Evolutionary conservation across 2,329 filamentous ascomycete genomes (phyloP).

Genomic region (Aspergillus floridensis): DNA sequence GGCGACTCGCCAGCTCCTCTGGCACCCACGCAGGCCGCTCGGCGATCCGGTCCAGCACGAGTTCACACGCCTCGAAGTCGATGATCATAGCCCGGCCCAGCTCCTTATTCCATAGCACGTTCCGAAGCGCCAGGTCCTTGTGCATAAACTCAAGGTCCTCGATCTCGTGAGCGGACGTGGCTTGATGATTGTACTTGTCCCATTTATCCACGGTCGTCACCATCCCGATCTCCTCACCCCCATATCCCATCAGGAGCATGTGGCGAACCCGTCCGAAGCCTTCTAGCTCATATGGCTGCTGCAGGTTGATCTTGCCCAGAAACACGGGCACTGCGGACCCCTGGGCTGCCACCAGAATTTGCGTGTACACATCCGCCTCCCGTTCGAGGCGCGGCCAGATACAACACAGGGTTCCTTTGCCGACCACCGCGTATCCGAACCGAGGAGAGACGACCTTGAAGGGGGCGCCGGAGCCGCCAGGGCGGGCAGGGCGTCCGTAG

Average conservation of each 20-base stretch:
- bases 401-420: not conserved
- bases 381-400: not conserved
- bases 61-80: constrained; percentile 1
- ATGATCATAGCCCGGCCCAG: constrained; percentile 13
- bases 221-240: constrained; percentile 4
- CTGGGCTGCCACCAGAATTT: not conserved
- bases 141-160: constrained; percentile 10
- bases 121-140: constrained; percentile 13
- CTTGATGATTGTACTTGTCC: not conserved
- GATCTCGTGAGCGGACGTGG: constrained; percentile 15
- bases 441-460: not conserved
- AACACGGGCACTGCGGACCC: not conserved
- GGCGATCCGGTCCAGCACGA: no score
- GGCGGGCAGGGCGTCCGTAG: no score
- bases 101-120: constrained; percentile 18
- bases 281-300: constrained; percentile 22
- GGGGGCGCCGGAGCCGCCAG: not conserved
- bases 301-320: not conserved
- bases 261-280: constrained; percentile 24
- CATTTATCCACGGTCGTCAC: constrained; percentile 2
- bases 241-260: constrained; percentile 31
- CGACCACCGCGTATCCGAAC: not conserved
- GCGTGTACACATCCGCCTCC: not conserved
- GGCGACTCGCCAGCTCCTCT: no score
- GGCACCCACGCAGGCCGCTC: no score